Evolutionary conservation across 164 flowering plant genomes (phyloP), one percentile per base, ranked within the genome.

Genomic region (Paratinospora sagittata): DNA sequence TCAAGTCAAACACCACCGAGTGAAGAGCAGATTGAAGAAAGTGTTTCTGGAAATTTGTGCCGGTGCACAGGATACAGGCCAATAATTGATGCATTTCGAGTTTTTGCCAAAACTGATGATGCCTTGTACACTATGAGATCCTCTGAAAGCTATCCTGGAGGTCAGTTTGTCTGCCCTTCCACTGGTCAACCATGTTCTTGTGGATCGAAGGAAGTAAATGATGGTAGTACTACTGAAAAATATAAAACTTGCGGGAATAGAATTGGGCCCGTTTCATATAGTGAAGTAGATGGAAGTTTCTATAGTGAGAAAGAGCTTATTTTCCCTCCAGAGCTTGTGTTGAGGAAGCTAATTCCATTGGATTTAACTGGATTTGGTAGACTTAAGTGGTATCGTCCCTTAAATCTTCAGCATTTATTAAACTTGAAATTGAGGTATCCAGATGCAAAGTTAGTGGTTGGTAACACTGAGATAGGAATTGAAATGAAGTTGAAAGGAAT

Each of bases 41-140:
- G 85, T 80, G 90, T 96, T 77, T 89, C 89, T 23, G 99, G 99
- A 76, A 96, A 96, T 80, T 78, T 96, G 71, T 96, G 99, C 74
- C 85, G 99, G n/a, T 96, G 99, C 84, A 96, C 99, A 21, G 99
- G 98, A 71, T 96, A 96, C 76, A 84, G 99, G 78, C 91, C 98
- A 67, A 96, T 96, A 49, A 26, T 92, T 71, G 99, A 96, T 81
- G 99, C 98, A 33, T 96, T 96, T 79, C 87, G 90, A 52, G 95
- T 93, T 43, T 96, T 96, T 85, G 90, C 98, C 19, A 96, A 92
- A 88, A 90, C 86, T 16, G 74, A 96, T 81, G 90, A 96, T 85
- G 66, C 81, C 8, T 52, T 89, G 64, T 91, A 96, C 73, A 72
- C 85, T 57, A 74, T 72, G 39, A 24, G 47, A 27, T 81, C 88